Percentiles rank a stretch among this genome's conserved stretches.
Evolutionary conservation across 1,139 yeast species (phyloP).

Genomic region (Sugiyamaella sp.): DNA sequence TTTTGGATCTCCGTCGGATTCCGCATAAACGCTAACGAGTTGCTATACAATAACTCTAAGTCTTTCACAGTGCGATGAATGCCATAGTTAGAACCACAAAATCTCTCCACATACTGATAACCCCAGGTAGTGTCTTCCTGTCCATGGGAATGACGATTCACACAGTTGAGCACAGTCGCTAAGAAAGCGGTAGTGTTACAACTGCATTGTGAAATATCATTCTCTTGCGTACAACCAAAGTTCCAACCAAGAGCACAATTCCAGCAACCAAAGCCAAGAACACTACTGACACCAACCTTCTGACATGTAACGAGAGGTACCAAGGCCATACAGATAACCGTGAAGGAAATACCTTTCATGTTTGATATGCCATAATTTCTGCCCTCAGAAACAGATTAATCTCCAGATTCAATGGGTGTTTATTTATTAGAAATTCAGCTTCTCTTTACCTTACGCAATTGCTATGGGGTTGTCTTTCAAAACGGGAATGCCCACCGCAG

Average conservation of each 20-base stretch:
- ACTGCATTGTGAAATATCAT: constrained; percentile 24
- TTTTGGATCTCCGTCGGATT: constrained; percentile 20
- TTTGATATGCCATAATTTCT: constrained; percentile 6
- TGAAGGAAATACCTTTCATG: background rate
- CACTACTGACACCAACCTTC: constrained; percentile 32
- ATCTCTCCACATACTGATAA: constrained; percentile 26
- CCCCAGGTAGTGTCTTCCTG: constrained; percentile 30
- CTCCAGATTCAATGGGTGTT: constrained; percentile 7
- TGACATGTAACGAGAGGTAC: constrained; percentile 17
- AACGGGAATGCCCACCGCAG: constrained; percentile 7
- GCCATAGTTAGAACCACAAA: constrained; percentile 28
- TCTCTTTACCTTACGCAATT: background rate
- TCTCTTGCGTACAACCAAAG: constrained; percentile 29
- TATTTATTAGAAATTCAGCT: constrained; percentile 1
- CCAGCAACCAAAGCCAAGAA: constrained; percentile 34
- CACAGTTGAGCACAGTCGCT: constrained; percentile 33
- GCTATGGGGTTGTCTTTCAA: background rate
- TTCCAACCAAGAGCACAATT: constrained; percentile 33
- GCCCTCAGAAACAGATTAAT: background rate
- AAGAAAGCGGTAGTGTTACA: constrained; percentile 30
- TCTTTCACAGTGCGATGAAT: constrained; percentile 23
- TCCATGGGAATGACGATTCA: constrained; percentile 28
- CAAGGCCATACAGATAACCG: background rate
- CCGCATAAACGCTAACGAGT: constrained; percentile 21
- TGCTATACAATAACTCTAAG: constrained; percentile 23